phyloP scores from a whole-genome alignment of 2,329 filamentous ascomycete genomes.

The Hypomyces perniciosus region DNA sequence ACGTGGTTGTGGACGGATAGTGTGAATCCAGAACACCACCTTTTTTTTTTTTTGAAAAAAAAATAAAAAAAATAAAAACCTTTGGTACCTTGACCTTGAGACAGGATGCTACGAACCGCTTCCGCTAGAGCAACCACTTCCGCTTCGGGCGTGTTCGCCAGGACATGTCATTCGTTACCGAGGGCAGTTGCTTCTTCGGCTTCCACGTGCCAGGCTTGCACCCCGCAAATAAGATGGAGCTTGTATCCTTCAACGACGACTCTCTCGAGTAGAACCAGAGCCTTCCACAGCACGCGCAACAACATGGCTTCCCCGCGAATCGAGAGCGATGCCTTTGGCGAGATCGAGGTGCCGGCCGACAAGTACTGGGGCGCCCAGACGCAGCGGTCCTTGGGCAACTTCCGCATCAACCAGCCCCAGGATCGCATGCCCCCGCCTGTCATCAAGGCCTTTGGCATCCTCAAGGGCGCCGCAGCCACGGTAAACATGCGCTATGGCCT shows the following conservation, averaged over 20 bases:
- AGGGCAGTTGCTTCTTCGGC: neutral
- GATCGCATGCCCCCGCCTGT: slow-evolving; percentile 96
- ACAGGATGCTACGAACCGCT: neutral
- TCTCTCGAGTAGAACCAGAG: neutral
- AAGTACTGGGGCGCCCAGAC: slow-evolving; percentile 99
- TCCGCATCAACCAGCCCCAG: slow-evolving; percentile 98
- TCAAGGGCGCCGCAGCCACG: slow-evolving; percentile 92
- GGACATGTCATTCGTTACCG: neutral
- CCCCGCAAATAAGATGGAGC: neutral
- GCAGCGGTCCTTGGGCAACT: slow-evolving; percentile 92
- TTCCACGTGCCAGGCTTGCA: neutral
- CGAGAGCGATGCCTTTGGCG: slow-evolving; percentile 96
- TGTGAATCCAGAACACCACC: no score
- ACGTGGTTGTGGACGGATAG: no score
- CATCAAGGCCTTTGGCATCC: slow-evolving; percentile 87
- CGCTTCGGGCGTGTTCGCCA: neutral
- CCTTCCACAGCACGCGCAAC: slow-evolving; percentile 15
- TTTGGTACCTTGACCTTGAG: no score
- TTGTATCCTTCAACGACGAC: neutral
- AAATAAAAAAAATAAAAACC: no score
- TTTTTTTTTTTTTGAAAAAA: no score
- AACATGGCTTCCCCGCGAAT: slow-evolving; percentile 54
- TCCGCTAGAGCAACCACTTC: neutral
- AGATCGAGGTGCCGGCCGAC: slow-evolving; percentile 84
- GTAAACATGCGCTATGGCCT: slow-evolving; percentile 96